phyloP scores from a whole-genome alignment of 2,329 filamentous ascomycete species.

The Zasmidium citrigriseum region DNA sequence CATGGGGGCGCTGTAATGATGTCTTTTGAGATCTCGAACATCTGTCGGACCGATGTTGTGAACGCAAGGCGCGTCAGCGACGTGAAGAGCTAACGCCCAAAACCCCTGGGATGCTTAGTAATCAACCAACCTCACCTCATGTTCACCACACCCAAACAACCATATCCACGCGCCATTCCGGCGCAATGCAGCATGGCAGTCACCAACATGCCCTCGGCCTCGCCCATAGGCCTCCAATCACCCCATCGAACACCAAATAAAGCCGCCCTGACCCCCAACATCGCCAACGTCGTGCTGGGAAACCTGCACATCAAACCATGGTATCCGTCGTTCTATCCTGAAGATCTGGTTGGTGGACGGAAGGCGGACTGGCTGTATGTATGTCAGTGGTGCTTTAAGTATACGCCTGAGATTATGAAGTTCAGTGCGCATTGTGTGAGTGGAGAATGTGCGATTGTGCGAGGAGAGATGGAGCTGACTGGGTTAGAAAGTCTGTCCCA shows the following conservation, averaged over 20 bases:
- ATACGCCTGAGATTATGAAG: constrained; percentile 61
- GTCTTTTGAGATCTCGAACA: no score
- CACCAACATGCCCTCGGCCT: constrained; percentile 11
- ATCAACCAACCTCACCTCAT: not conserved
- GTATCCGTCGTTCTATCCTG: constrained; percentile 86
- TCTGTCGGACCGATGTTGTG: no score
- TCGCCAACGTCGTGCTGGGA: constrained; percentile 83
- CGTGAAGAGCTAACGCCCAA: not conserved
- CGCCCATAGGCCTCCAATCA: constrained; percentile 6
- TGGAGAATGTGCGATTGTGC: not conserved
- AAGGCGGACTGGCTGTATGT: constrained; percentile 68
- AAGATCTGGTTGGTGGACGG: constrained; percentile 57
- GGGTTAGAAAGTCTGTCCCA: constrained; percentile 45
- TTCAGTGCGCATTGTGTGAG: constrained; percentile 50
- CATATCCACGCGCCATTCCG: not conserved
- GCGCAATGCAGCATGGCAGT: constrained; percentile 15
- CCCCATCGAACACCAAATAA: constrained; percentile 26
- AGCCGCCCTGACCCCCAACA: constrained; percentile 64
- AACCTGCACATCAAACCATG: constrained; percentile 82
- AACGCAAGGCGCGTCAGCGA: no score
- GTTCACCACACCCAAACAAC: not conserved
- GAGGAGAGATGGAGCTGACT: constrained; percentile 18
- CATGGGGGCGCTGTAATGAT: no score
- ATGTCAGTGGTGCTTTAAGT: constrained; percentile 93
- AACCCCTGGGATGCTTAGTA: not conserved